Conservation (phyloP, 2,329 filamentous ascomycete genomes). For the Paecilomyces sp. region DNA sequence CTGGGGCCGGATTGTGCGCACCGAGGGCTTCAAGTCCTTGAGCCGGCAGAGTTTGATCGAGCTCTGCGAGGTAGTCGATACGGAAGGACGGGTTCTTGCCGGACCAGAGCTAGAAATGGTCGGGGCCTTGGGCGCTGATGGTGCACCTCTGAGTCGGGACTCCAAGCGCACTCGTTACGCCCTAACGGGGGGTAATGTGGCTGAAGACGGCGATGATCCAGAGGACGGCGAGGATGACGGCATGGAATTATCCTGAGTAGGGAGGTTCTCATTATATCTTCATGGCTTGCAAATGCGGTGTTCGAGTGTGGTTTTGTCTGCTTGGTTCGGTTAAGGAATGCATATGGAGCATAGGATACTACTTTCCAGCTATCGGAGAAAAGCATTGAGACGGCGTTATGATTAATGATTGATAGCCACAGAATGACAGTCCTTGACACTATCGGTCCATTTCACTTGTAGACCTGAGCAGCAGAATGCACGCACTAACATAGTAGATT, state of each 20-base stretch:
- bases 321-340: not conserved
- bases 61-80: slow-evolving; percentile 86
- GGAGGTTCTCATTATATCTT: not conserved
- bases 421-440: not conserved
- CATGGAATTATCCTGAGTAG: slow-evolving; percentile 35
- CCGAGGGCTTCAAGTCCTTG: slow-evolving; percentile 74
- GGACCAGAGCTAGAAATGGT: slow-evolving; percentile 72
- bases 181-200: slow-evolving; percentile 15
- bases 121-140: slow-evolving; percentile 46
- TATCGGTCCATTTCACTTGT: not conserved
- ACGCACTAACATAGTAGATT: no score
- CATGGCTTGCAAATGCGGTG: not conserved
- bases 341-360: not conserved
- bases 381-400: not conserved
- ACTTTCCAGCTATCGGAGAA: not conserved
- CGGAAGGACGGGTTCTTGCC: slow-evolving; percentile 81
- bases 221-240: slow-evolving; percentile 42
- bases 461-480: not conserved
- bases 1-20: slow-evolving; percentile 91
- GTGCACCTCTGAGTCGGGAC: slow-evolving; percentile 28
- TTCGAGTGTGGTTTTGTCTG: not conserved
- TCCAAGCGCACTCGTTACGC: slow-evolving; percentile 22
- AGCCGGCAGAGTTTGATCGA: slow-evolving; percentile 77
- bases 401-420: not conserved
- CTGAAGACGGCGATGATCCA: slow-evolving; percentile 32